A percentile compares a stretch with the other conserved stretches of the same genome.
Evolutionary conservation across 345 rosid genomes (phyloP).

Genomic region (Acer negundo): DNA sequence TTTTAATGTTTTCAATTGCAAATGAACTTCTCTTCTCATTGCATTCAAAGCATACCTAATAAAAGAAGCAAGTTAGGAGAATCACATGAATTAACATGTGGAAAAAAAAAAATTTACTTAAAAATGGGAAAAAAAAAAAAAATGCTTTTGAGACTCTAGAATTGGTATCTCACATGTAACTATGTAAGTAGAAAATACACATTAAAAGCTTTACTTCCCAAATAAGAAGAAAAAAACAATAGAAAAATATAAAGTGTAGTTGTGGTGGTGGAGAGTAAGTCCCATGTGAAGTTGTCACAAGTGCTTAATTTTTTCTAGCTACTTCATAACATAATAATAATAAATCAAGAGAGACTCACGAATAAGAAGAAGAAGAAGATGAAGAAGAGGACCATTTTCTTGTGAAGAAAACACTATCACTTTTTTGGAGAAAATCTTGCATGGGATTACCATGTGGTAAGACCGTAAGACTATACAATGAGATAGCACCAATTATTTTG

Average conservation of each 20-base stretch:
- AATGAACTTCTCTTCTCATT: not conserved
- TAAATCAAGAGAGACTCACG: not conserved
- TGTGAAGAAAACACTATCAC: constrained; percentile 27
- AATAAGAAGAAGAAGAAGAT: no score
- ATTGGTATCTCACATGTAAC: constrained; percentile 15
- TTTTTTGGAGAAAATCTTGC: not conserved
- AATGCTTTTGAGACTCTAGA: constrained; percentile 5
- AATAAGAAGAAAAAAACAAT: not conserved
- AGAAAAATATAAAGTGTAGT: not conserved
- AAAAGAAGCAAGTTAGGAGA: constrained; percentile 3
- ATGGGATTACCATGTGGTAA: no score
- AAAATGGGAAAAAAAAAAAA: not conserved
- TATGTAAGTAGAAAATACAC: not conserved
- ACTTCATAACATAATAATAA: not conserved
- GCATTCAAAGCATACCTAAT: not conserved
- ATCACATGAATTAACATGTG: constrained; percentile 15
- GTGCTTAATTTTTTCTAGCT: not conserved
- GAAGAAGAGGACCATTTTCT: constrained; percentile 25
- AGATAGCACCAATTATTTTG: no score
- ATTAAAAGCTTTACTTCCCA: not conserved
- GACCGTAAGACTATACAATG: no score
- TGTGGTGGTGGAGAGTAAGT: constrained; percentile 11
- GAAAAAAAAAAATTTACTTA: not conserved
- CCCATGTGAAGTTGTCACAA: constrained; percentile 36
- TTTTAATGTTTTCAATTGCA: not conserved